Evolutionary conservation across 805 yeast genomes (phyloP).

Genomic region (Hanseniaspora guilliermondii): DNA sequence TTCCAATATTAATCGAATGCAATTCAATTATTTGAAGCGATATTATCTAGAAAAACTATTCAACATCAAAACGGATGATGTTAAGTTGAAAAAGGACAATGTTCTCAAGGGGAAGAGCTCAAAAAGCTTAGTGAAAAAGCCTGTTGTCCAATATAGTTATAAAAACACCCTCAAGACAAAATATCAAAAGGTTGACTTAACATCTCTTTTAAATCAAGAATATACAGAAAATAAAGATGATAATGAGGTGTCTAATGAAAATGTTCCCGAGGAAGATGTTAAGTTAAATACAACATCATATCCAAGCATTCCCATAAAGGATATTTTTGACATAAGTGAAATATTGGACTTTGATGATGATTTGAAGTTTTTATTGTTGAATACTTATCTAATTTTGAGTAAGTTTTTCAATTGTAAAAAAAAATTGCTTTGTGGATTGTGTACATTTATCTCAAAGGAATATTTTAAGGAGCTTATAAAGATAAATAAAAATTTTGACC

Average conservation of each 20-base stretch:
- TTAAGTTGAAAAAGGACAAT: neutral
- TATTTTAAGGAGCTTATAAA: constrained; percentile 1
- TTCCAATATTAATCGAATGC: neutral
- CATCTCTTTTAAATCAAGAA: neutral
- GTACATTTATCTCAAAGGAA: neutral
- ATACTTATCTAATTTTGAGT: neutral
- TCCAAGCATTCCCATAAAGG: constrained; percentile 3
- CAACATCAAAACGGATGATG: neutral
- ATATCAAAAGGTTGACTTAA: neutral
- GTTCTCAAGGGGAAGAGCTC: constrained; percentile 3
- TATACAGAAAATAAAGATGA: neutral
- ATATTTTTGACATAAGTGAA: constrained; percentile 1
- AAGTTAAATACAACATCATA: neutral
- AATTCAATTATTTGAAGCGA: constrained; percentile 2
- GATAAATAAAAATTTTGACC: neutral
- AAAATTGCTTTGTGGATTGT: constrained; percentile 3
- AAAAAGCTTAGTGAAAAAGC: neutral
- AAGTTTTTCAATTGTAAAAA: constrained; percentile 8
- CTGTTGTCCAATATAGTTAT: neutral
- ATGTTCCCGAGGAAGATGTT: neutral
- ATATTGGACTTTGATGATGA: constrained; percentile 11
- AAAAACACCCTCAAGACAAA: neutral
- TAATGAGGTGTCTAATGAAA: neutral
- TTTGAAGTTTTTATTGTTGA: constrained; percentile 1
- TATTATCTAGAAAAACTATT: constrained; percentile 2